phyloP scores from a whole-genome alignment of 495 filamentous ascomycete species.

The Talaromyces wortmannii region DNA sequence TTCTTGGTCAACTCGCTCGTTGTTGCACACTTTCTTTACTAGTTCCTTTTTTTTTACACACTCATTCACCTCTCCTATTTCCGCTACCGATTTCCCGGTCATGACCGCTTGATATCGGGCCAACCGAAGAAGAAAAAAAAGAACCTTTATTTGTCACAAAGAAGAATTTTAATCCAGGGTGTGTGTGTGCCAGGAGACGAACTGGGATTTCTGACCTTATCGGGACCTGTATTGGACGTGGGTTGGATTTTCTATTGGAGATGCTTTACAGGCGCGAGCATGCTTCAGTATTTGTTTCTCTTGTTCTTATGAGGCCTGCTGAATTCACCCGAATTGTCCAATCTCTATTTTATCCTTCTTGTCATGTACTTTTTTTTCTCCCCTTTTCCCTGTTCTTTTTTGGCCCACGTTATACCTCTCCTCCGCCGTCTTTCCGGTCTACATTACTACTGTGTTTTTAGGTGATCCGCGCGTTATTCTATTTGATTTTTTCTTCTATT shows the following conservation, averaged over 20 bases:
- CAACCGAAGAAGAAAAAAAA: slow-evolving; percentile 13
- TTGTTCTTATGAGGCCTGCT: not conserved
- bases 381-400: slow-evolving; percentile 8
- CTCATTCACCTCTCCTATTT: slow-evolving; percentile 28
- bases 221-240: not conserved
- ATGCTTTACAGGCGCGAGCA: slow-evolving; percentile 4
- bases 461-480: not conserved
- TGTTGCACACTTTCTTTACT: slow-evolving; percentile 23
- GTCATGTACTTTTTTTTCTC: slow-evolving; percentile 39
- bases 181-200: slow-evolving; percentile 16
- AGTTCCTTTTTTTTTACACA: slow-evolving; percentile 22
- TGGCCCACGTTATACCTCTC: slow-evolving; percentile 42
- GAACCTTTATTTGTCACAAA: slow-evolving; percentile 11
- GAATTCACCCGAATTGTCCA: slow-evolving; percentile 1
- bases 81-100: slow-evolving; percentile 20
- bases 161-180: slow-evolving; percentile 13
- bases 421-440: slow-evolving; percentile 22
- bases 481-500: too few relatives aligned
- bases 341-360: slow-evolving; percentile 41
- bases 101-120: slow-evolving; percentile 28
- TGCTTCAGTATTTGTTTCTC: slow-evolving; percentile 3
- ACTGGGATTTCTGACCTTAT: slow-evolving; percentile 15
- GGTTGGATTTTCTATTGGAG: not conserved
- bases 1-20: slow-evolving; percentile 16
- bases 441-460: slow-evolving; percentile 9